These are phyloP conservation scores for Lichtheimia ornata DNA, from an alignment of 371 early-diverging fungal genomes.

Conservation along the genomic window DNA sequence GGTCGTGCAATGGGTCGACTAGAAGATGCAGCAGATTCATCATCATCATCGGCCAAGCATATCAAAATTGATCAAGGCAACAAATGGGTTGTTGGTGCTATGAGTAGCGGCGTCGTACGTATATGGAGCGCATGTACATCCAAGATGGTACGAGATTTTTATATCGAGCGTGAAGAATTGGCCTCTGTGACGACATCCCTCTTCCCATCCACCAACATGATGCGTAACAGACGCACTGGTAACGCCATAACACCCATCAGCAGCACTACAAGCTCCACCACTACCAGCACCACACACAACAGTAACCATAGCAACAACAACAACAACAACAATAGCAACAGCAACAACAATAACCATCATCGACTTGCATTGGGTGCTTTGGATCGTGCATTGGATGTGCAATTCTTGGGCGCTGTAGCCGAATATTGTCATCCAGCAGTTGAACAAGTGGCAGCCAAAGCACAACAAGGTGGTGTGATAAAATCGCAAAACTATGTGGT, in stretches of 20 bases:
- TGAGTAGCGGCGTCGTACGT: constrained; percentile 32
- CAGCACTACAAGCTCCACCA: neutral
- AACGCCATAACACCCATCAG: constrained; percentile 6
- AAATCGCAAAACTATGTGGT: constrained; percentile 28
- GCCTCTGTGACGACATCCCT: constrained; percentile 6
- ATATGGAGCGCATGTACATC: constrained; percentile 30
- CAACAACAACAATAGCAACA: neutral
- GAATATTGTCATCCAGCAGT: constrained; percentile 35
- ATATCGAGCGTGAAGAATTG: constrained; percentile 14
- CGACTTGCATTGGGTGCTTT: constrained; percentile 2
- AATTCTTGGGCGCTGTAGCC: constrained; percentile 29
- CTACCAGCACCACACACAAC: neutral
- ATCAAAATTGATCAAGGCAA: constrained; percentile 31
- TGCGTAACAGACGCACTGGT: constrained; percentile 8
- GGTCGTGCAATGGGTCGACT: constrained; percentile 30
- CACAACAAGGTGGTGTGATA: constrained; percentile 1
- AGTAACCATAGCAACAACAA: neutral
- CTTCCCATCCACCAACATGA: neutral
- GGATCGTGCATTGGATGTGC: constrained; percentile 23
- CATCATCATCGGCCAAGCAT: constrained; percentile 19
- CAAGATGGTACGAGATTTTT: constrained; percentile 23
- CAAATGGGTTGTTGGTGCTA: constrained; percentile 31
- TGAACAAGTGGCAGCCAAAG: constrained; percentile 27
- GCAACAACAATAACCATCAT: neutral
- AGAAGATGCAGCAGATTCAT: constrained; percentile 22